Conservation (phyloP, 306 rosid species). For the Urtica urens region DNA sequence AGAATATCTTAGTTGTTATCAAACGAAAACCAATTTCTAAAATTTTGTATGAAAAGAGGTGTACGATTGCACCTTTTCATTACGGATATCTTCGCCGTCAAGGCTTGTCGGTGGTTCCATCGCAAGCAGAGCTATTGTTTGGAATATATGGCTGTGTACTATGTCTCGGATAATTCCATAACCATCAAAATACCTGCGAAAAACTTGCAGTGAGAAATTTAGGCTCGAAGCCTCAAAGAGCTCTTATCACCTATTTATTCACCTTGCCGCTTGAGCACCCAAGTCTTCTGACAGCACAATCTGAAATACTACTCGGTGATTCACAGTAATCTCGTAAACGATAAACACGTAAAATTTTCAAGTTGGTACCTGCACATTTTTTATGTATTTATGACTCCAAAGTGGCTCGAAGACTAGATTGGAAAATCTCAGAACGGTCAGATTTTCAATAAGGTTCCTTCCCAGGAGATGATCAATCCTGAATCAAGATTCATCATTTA, state of each 20-base stretch:
- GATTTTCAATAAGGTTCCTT: slow-evolving; percentile 87
- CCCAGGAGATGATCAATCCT: slow-evolving; percentile 97
- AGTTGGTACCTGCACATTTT: slow-evolving; percentile 58
- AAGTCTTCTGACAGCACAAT: slow-evolving; percentile 74
- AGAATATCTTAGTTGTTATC: slow-evolving; percentile 13
- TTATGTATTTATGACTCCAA: slow-evolving; percentile 74
- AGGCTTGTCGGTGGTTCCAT: slow-evolving; percentile 94
- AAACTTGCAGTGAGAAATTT: not conserved
- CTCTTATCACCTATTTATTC: too few relatives aligned
- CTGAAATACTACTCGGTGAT: slow-evolving; percentile 24
- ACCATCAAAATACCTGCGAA: slow-evolving; percentile 64
- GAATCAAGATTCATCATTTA: slow-evolving; percentile 21
- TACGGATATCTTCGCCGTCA: slow-evolving; percentile 83
- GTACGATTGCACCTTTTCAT: slow-evolving; percentile 61
- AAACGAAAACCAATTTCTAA: slow-evolving; percentile 4
- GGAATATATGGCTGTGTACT: slow-evolving; percentile 84
- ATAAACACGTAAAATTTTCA: not conserved
- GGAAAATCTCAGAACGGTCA: slow-evolving; percentile 85
- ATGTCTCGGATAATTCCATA: slow-evolving; percentile 82
- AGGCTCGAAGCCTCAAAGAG: too few relatives aligned
- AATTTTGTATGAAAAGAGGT: slow-evolving; percentile 8
- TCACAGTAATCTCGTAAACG: not conserved
- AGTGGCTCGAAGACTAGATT: slow-evolving; percentile 88
- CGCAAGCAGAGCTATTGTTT: slow-evolving; percentile 85
- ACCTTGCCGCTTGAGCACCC: slow-evolving; percentile 70